Evolutionary conservation across 257 asterid genomes (phyloP).

Genomic region (Cinchona pubescens): DNA sequence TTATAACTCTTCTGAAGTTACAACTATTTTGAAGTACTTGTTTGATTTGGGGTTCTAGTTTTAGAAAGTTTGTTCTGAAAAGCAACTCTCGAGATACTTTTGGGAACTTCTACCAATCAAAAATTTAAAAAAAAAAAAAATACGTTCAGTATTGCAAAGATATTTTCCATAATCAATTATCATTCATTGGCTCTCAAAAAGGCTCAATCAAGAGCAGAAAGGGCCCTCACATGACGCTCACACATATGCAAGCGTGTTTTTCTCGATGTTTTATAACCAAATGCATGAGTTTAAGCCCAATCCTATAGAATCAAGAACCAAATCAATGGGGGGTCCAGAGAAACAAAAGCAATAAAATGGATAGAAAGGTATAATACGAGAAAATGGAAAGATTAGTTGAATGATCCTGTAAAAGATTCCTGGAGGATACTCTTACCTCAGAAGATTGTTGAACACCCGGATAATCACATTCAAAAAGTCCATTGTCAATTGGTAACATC

Average conservation of each 20-base stretch:
- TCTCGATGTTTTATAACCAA: neutral
- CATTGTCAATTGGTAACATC: slow-evolving; percentile 2
- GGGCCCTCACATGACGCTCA: neutral
- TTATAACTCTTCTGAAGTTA: too few relatives aligned
- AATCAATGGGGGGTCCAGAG: neutral
- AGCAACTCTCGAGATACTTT: neutral
- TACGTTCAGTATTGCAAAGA: too few relatives aligned
- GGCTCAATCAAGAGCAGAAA: neutral
- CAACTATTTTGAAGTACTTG: too few relatives aligned
- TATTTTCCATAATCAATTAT: too few relatives aligned
- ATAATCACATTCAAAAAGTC: neutral
- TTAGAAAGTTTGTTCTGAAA: too few relatives aligned
- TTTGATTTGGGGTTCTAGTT: too few relatives aligned
- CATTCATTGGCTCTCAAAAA: too few relatives aligned
- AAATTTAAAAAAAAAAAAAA: too few relatives aligned
- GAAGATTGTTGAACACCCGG: neutral
- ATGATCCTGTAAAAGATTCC: neutral
- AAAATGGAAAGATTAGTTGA: neutral
- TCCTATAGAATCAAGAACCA: neutral
- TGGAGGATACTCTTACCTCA: neutral
- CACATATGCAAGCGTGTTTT: neutral
- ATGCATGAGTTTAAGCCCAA: neutral
- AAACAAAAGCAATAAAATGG: neutral
- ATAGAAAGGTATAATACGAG: neutral
- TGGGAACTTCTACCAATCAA: too few relatives aligned